Conservation (phyloP, 306 rosid species). For the Senna tora region DNA sequence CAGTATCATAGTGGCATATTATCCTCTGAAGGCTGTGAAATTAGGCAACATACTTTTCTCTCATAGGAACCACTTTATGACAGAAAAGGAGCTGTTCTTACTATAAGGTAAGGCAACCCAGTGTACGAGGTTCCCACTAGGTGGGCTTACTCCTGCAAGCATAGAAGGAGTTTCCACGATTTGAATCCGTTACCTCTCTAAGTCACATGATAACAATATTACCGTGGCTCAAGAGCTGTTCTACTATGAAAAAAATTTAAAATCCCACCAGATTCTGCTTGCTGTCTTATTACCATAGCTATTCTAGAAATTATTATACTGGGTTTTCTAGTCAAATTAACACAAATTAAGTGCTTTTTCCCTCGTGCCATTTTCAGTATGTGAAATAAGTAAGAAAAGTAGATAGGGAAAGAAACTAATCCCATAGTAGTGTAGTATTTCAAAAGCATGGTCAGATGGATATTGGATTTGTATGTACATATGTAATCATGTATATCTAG, state of each 20-base stretch:
- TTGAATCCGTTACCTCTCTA: too few species aligned
- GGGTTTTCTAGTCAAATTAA: not conserved
- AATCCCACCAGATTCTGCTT: not conserved
- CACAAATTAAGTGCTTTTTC: constrained; percentile 5
- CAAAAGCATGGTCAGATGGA: not conserved
- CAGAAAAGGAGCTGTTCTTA: not conserved
- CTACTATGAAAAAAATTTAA: too few species aligned
- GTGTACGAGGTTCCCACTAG: too few species aligned
- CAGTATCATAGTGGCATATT: constrained; percentile 21
- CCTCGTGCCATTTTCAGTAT: constrained; percentile 10
- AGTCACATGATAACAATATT: too few species aligned
- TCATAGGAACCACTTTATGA: not conserved
- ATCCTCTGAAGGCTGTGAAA: not conserved
- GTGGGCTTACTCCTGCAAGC: too few species aligned
- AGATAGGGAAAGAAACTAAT: not conserved
- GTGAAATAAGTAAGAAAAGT: not conserved
- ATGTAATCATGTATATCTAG: not conserved
- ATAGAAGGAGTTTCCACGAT: too few species aligned
- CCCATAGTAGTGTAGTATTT: not conserved
- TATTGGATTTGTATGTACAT: constrained; percentile 8
- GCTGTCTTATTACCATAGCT: not conserved
- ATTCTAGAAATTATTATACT: not conserved
- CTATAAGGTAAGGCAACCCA: too few species aligned
- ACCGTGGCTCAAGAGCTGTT: too few species aligned
- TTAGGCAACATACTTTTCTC: constrained; percentile 1